Conservation (phyloP, 192 early-diverging fungal genomes). For the Mortierella alpina region DNA sequence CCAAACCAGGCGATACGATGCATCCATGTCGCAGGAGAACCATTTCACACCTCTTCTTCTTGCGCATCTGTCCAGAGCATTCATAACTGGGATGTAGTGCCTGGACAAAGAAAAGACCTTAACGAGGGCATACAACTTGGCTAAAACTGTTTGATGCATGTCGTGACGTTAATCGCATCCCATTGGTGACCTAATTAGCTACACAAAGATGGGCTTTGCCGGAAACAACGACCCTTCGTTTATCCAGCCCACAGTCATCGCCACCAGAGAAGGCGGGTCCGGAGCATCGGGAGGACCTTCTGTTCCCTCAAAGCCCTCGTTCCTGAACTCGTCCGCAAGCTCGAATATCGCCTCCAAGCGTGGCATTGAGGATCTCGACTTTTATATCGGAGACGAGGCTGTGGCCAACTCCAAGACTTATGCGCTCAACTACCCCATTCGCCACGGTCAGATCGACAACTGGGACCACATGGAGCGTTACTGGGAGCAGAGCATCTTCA, state of each 20-base stretch:
- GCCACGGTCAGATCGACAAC: slow-evolving; percentile 98
- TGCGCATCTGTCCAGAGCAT: neutral
- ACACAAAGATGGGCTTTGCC: slow-evolving; percentile 97
- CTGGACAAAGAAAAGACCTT: too few relatives aligned
- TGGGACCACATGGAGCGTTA: slow-evolving; percentile 99
- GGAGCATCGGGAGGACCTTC: slow-evolving; percentile 57
- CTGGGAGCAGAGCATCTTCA: slow-evolving; percentile 98
- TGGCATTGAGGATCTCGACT: slow-evolving; percentile 97
- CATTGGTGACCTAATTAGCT: slow-evolving; percentile 61
- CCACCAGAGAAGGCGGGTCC: slow-evolving; percentile 71
- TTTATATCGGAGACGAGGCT: slow-evolving; percentile 97
- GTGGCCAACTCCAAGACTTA: slow-evolving; percentile 90
- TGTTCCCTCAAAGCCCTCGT: slow-evolving; percentile 65
- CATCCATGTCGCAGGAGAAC: neutral
- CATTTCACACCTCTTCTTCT: slow-evolving; percentile 2
- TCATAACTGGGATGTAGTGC: too few relatives aligned
- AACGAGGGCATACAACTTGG: too few relatives aligned
- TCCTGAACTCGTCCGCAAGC: slow-evolving; percentile 53
- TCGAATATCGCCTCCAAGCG: slow-evolving; percentile 92
- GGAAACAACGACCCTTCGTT: slow-evolving; percentile 97
- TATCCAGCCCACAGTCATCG: slow-evolving; percentile 96
- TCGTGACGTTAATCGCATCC: slow-evolving; percentile 25
- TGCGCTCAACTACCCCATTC: slow-evolving; percentile 89
- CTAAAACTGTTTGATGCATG: neutral
- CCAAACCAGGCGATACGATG: neutral